A percentile compares a stretch with the other conserved stretches of the same genome.
Conservation (phyloP, 1,284 basidiomycete species). For the Exsudoporus floridanus region DNA sequence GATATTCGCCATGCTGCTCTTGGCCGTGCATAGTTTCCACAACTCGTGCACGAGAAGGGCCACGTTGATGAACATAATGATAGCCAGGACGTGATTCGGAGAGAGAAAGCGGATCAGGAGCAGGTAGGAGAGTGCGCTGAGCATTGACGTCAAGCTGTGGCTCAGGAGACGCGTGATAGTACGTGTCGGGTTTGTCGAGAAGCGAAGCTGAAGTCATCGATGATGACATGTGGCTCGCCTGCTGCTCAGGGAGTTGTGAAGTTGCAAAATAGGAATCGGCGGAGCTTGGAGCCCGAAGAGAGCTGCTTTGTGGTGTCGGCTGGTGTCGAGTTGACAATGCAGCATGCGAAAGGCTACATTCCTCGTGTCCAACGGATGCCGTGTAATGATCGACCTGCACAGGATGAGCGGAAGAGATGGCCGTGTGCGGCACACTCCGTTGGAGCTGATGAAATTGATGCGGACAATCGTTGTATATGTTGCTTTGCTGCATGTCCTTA, state of each 20-base stretch:
- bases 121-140: slow-evolving; percentile 24
- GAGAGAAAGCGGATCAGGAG: slow-evolving; percentile 34
- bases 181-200: slow-evolving; percentile 29
- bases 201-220: slow-evolving; percentile 31
- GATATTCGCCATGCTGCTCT: slow-evolving; percentile 32
- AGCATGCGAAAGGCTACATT: slow-evolving; percentile 28
- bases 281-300: slow-evolving; percentile 23
- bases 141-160: slow-evolving; percentile 34
- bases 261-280: slow-evolving; percentile 31
- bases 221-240: slow-evolving; percentile 29
- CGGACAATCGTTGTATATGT: slow-evolving; percentile 27
- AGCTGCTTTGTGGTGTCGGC: slow-evolving; percentile 17
- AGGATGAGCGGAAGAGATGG: slow-evolving; percentile 34
- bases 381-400: slow-evolving; percentile 39
- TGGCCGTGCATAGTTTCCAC: slow-evolving; percentile 26
- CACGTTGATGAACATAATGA: slow-evolving; percentile 31
- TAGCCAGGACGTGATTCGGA: slow-evolving; percentile 32
- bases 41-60: slow-evolving; percentile 30
- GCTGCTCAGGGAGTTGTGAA: slow-evolving; percentile 27
- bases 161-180: slow-evolving; percentile 29
- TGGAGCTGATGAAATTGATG: slow-evolving; percentile 38
- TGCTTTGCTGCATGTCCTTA: slow-evolving; percentile 28
- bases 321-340: slow-evolving; percentile 26
- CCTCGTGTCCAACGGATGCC: slow-evolving; percentile 32
- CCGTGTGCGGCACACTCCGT: slow-evolving; percentile 28